These are phyloP conservation scores for Metschnikowia kofuensis DNA, from an alignment of 805 yeast species.

Conservation along the genomic window DNA sequence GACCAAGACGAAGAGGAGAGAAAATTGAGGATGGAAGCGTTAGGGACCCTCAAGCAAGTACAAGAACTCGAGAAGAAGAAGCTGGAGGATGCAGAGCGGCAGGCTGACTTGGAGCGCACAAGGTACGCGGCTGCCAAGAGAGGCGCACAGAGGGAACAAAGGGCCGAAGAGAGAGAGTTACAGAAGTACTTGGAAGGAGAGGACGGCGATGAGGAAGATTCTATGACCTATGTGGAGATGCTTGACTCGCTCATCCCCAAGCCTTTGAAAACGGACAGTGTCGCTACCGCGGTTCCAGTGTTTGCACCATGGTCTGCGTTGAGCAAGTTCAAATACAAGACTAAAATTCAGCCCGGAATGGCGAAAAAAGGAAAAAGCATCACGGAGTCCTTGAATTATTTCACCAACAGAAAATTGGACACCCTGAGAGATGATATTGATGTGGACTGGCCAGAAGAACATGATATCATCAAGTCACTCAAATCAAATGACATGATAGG, in stretches of 20 bases:
- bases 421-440: constrained; percentile 43
- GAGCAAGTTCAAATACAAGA: constrained; percentile 71
- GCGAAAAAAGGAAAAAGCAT: constrained; percentile 87
- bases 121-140: constrained; percentile 35
- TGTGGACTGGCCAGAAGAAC: constrained; percentile 70
- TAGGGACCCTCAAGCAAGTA: constrained; percentile 75
- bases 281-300: constrained; percentile 70
- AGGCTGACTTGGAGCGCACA: constrained; percentile 20
- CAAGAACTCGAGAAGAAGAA: constrained; percentile 25
- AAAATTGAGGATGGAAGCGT: constrained; percentile 64
- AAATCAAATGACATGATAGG: constrained; percentile 68
- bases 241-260: constrained; percentile 44
- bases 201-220: constrained; percentile 29
- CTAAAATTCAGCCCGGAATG: constrained; percentile 75
- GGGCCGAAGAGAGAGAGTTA: constrained; percentile 44
- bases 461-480: constrained; percentile 50
- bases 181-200: constrained; percentile 35
- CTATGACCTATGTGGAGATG: constrained; percentile 37
- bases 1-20: constrained; percentile 93
- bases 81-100: constrained; percentile 16
- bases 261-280: constrained; percentile 48
- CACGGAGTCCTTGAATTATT: constrained; percentile 60
- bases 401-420: constrained; percentile 49
- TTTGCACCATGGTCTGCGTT: constrained; percentile 93
- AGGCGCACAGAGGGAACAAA: constrained; percentile 40